phyloP scores from a whole-genome alignment of 2,329 filamentous ascomycete species.

The Penicillium aurantiogriseum region DNA sequence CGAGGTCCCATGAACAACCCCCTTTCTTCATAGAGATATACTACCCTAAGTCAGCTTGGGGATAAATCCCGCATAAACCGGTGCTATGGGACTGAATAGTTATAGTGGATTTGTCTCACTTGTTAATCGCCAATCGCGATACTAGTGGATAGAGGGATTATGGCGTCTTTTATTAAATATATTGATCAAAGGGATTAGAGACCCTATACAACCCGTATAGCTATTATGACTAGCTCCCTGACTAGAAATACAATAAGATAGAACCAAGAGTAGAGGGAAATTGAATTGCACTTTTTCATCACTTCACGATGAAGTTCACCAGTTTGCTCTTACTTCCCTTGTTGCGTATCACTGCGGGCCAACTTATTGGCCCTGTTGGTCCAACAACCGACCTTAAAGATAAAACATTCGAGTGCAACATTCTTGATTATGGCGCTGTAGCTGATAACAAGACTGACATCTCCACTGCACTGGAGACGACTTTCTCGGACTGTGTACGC shows the following conservation, averaged over 20 bases:
- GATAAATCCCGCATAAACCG: background rate
- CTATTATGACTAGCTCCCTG: background rate
- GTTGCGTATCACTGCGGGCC: slow-evolving; percentile 1
- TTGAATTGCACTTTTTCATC: background rate
- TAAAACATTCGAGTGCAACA: slow-evolving; percentile 14
- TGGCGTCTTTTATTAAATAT: background rate
- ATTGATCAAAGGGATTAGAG: background rate
- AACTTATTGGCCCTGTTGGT: slow-evolving; percentile 15
- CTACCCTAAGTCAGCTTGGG: background rate
- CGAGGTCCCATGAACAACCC: background rate
- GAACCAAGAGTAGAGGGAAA: background rate
- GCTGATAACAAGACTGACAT: slow-evolving; percentile 16
- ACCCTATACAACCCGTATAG: background rate
- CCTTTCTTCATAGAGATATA: background rate
- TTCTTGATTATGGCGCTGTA: slow-evolving; percentile 14
- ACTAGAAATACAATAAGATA: background rate
- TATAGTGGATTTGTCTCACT: background rate
- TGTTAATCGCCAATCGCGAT: background rate
- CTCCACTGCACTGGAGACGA: slow-evolving; percentile 14
- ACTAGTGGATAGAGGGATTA: background rate
- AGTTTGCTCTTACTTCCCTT: background rate
- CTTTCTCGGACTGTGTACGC: slow-evolving; percentile 20
- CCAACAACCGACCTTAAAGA: slow-evolving; percentile 9
- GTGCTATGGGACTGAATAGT: background rate
- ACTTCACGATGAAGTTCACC: background rate